Evolutionary conservation across 441 rosid genomes (phyloP), one percentile per base, ranked within the genome.

Genomic region (Euphorbia celastroides): DNA sequence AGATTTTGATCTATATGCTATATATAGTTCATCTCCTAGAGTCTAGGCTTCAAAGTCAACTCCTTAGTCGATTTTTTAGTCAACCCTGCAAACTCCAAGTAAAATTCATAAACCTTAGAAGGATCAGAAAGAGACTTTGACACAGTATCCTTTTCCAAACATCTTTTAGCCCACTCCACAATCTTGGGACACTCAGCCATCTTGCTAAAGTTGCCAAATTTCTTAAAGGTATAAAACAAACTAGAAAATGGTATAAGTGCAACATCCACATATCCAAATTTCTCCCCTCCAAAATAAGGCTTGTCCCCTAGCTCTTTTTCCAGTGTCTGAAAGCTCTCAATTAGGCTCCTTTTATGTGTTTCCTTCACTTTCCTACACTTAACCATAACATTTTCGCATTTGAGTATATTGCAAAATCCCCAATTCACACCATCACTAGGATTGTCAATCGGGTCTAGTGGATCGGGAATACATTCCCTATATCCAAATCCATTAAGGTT

Each of bases 141-240:
- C 3, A 66, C 62, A 27, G 56, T 56, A 27, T 66, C 70, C 52
- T 57, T 66, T 9, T 67, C 42, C 42, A 57, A 13, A 62, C 70
- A 67, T 57, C 16, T 57, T 8, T 34, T 19, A 57, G 42, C 62
- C 70, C 70, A 66, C 13, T 57, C 70, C 26, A 57, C 26, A 7
- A 67, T 46, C 22, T n/a, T 28, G 2, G 70, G 63, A 17, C 70
- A 67, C 30, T 57, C 63, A 27, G 7, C 54, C 14, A 26, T 25
- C 57, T 41, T 14, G 7, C 57, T 67, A 13, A 67, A 41, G 19
- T 58, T 42, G 16, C 64, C 70, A 0, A 67, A 4, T 0, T 0
- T 12, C 17, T 67, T 57, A 44, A 42, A 57, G 5, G 70, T 0
- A 16, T 42, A 13, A 51, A 67, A 67, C 5, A 42, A 14, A 8